Conservation (phyloP, 192 early-diverging fungal species). For the Coemansia asiatica region DNA sequence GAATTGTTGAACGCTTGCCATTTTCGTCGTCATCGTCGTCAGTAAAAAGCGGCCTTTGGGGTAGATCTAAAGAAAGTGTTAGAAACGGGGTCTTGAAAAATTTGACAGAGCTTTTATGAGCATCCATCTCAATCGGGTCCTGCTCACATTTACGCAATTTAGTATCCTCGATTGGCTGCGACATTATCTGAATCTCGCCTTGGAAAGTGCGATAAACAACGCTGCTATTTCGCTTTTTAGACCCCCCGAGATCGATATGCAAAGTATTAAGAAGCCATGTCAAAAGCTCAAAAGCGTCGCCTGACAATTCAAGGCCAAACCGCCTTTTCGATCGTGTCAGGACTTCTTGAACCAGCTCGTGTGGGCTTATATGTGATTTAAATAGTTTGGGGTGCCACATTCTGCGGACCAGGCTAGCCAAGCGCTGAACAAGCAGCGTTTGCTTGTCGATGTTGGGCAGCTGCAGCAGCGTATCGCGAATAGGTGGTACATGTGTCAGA, state of each 20-base stretch:
- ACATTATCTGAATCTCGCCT: constrained; percentile 77
- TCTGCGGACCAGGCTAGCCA: constrained; percentile 78
- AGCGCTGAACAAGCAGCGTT: constrained; percentile 68
- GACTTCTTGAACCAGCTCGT: constrained; percentile 94
- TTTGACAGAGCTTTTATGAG: constrained; percentile 20
- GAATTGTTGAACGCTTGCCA: constrained; percentile 58
- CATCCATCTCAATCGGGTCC: constrained; percentile 18
- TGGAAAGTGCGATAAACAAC: constrained; percentile 83
- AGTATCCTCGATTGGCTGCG: constrained; percentile 60
- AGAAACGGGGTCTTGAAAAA: constrained; percentile 67
- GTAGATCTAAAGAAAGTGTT: constrained; percentile 85
- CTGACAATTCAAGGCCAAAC: constrained; percentile 77
- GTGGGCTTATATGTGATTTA: constrained; percentile 93
- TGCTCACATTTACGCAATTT: constrained; percentile 26
- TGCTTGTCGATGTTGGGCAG: constrained; percentile 29
- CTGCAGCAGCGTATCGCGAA: constrained; percentile 80
- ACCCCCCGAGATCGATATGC: constrained; percentile 83
- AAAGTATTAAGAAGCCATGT: constrained; percentile 91
- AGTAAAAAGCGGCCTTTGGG: constrained; percentile 86
- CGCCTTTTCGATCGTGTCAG: constrained; percentile 73
- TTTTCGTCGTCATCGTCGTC: constrained; percentile 71
- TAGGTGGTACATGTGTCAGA: constrained; percentile 77
- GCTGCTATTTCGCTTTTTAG: constrained; percentile 70
- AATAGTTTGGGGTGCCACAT: constrained; percentile 92
- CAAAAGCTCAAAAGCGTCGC: constrained; percentile 84